A percentile compares a stretch with the other conserved stretches of the same genome.
These are phyloP conservation scores for Juncus inflexus DNA, from an alignment of 176 grass and related monocot species.

Conservation along the genomic window DNA sequence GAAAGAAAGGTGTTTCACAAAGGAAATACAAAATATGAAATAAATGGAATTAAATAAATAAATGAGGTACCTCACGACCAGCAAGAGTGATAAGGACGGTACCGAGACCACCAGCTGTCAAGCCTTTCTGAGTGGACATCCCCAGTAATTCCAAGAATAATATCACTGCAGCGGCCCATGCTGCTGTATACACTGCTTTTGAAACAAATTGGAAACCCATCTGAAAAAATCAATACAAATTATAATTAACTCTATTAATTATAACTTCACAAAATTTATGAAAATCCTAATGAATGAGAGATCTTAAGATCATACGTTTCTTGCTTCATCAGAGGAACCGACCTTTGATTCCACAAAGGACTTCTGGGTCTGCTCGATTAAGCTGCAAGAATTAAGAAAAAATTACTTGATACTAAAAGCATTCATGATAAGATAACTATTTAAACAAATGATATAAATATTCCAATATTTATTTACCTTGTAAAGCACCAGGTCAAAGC, in stretches of 20 bases:
- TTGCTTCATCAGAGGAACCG: constrained; percentile 40
- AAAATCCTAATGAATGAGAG: neutral
- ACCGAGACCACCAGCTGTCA: constrained; percentile 96
- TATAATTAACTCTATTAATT: neutral
- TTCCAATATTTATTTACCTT: constrained; percentile 40
- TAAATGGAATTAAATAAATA: constrained; percentile 6
- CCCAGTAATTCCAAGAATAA: constrained; percentile 91
- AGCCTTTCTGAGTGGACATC: constrained; percentile 82
- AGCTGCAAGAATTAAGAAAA: constrained; percentile 51
- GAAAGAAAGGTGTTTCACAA: neutral
- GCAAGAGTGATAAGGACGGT: constrained; percentile 95
- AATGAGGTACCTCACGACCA: constrained; percentile 77
- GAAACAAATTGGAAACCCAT: constrained; percentile 89
- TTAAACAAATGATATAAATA: constrained; percentile 7
- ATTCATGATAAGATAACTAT: constrained; percentile 3
- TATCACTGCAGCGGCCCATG: constrained; percentile 84
- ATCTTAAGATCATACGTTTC: constrained; percentile 53
- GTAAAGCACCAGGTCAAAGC: constrained; percentile 75
- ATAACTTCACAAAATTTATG: neutral
- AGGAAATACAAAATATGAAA: neutral
- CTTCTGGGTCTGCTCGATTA: constrained; percentile 79
- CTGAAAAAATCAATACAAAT: constrained; percentile 31
- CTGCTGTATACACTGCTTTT: constrained; percentile 84
- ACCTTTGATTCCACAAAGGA: constrained; percentile 47
- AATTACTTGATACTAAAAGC: neutral